Conservation (phyloP, 768 basidiomycete species). For the Suillus subalutaceus region DNA sequence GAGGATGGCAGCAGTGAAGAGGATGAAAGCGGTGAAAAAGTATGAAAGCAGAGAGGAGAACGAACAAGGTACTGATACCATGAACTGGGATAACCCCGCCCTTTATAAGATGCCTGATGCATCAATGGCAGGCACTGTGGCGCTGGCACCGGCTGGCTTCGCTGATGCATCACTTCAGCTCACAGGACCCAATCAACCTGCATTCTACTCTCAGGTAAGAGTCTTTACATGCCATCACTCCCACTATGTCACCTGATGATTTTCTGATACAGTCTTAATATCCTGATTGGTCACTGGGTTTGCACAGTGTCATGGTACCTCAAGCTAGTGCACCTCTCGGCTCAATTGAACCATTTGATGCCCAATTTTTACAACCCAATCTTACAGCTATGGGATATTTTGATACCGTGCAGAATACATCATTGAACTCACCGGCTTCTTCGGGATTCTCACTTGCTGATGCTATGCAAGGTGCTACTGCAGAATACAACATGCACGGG, state of each 20-base stretch:
- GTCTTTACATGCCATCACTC: not conserved
- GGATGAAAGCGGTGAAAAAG: not conserved
- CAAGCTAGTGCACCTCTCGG: not conserved
- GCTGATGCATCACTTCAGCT: slow-evolving; percentile 1
- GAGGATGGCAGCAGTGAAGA: not conserved
- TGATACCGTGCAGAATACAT: not conserved
- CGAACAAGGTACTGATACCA: not conserved
- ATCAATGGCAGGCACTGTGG: not conserved
- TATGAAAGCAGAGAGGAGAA: not conserved
- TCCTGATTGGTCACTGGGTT: not conserved
- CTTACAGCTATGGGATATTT: not conserved
- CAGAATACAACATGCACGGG: not conserved
- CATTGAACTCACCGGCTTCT: not conserved
- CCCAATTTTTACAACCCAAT: not conserved
- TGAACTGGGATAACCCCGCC: not conserved
- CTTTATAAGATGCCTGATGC: not conserved
- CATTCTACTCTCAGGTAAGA: not conserved
- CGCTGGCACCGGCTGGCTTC: not conserved
- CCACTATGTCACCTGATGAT: not conserved
- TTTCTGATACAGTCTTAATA: not conserved
- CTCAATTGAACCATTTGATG: not conserved
- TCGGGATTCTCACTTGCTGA: not conserved
- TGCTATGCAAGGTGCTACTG: no score
- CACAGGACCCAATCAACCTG: not conserved
- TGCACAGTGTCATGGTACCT: not conserved